phyloP scores from a whole-genome alignment of 108 stramenopile genomes.

The Skeletonema grethae region DNA sequence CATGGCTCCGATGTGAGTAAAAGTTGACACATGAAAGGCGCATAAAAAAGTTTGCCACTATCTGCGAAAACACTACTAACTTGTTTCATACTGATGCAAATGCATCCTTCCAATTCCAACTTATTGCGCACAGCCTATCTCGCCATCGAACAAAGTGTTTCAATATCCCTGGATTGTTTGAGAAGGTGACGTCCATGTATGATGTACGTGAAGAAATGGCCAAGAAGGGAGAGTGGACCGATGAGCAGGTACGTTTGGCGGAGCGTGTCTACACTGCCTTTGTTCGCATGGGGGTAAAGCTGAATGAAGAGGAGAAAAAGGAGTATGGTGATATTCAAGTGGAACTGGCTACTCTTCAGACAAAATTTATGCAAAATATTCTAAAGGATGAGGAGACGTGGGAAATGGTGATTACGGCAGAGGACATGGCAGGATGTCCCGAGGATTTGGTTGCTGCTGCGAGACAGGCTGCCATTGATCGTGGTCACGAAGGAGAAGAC shows the following conservation, averaged over 20 bases:
- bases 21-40: no score
- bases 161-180: conserved; percentile 74
- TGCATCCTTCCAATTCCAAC: no score
- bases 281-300: conserved; percentile 63
- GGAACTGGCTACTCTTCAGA: conserved; percentile 63
- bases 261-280: conserved; percentile 77
- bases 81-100: no score
- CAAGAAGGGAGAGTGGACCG: conserved; percentile 39
- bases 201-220: conserved; percentile 41
- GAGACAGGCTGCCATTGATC: conserved; percentile 65
- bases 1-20: conserved; percentile 48
- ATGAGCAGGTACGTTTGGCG: conserved; percentile 62
- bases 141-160: conserved; percentile 49
- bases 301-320: conserved; percentile 50
- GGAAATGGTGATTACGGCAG: conserved; percentile 53
- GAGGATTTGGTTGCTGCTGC: conserved; percentile 63
- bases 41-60: no score
- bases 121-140: conserved; percentile 16
- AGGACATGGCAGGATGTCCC: conserved; percentile 71
- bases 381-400: conserved; percentile 75
- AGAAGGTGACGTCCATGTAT: conserved; percentile 54
- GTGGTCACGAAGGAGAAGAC: conserved; percentile 51
- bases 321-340: conserved; percentile 73
- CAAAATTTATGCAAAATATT: conserved; percentile 74
- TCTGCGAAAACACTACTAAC: no score